phyloP scores from a whole-genome alignment of 805 yeast genomes.

The Vanderwaltozyma yarrowii region DNA sequence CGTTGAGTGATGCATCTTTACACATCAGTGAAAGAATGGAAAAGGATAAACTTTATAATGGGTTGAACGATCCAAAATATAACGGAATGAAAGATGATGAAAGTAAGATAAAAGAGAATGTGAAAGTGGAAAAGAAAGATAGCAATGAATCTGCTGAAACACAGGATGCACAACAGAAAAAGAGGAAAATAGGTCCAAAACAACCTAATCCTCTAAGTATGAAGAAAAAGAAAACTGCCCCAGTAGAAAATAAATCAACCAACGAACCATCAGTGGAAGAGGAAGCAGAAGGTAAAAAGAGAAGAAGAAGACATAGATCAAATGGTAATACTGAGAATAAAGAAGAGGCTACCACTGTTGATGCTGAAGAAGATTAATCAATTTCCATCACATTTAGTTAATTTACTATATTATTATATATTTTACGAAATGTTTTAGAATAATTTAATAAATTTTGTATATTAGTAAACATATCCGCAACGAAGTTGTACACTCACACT shows the following conservation, averaged over 20 bases:
- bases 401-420: too few species aligned
- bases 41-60: constrained; percentile 56
- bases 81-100: constrained; percentile 35
- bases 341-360: neutral
- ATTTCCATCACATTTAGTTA: too few species aligned
- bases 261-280: neutral
- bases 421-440: too few species aligned
- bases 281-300: neutral
- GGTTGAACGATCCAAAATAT: constrained; percentile 56
- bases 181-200: constrained; percentile 54
- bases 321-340: neutral
- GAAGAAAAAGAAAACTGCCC: constrained; percentile 43
- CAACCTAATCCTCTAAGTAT: constrained; percentile 88
- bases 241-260: neutral
- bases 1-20: constrained; percentile 64
- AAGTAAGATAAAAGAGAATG: too few species aligned
- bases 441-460: too few species aligned
- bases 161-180: constrained; percentile 25
- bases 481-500: too few species aligned
- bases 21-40: constrained; percentile 44
- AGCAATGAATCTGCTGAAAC: too few species aligned
- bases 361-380: neutral
- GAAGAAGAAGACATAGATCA: constrained; percentile 3
- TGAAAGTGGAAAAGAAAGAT: too few species aligned
- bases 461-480: too few species aligned